A percentile compares a stretch with the other conserved stretches of the same genome.
These are phyloP conservation scores for Arabidopsis hybrid DNA, from an alignment of 441 rosid species.

Conservation along the genomic window DNA sequence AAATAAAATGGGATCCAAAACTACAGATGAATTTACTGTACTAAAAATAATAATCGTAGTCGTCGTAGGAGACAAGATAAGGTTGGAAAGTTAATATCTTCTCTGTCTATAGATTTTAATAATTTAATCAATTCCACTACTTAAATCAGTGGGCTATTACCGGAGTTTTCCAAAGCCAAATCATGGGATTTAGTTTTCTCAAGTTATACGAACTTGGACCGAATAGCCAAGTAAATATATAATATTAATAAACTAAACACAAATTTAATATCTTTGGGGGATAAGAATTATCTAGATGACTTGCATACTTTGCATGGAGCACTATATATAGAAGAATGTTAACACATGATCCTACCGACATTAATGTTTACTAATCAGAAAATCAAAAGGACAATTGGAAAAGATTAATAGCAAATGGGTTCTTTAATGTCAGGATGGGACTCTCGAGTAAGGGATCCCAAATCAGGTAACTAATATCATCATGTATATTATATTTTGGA, in stretches of 20 bases:
- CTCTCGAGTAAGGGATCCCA: constrained; percentile 66
- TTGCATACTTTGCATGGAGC: constrained; percentile 14
- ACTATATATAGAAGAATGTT: constrained; percentile 34
- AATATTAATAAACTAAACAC: background rate
- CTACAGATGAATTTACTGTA: background rate
- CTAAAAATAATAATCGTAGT: background rate
- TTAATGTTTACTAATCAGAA: background rate
- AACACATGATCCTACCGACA: background rate
- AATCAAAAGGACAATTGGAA: background rate
- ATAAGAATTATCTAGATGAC: constrained; percentile 34
- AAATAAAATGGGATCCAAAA: background rate
- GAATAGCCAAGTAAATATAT: background rate
- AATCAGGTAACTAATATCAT: constrained; percentile 49
- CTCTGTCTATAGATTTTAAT: background rate
- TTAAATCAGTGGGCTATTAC: constrained; percentile 45
- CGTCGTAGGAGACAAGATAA: constrained; percentile 8
- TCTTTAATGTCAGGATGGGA: constrained; percentile 96
- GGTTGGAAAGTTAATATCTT: background rate
- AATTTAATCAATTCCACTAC: background rate
- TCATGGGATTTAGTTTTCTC: background rate
- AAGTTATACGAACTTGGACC: constrained; percentile 2
- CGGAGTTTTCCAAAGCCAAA: constrained; percentile 2
- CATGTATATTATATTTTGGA: background rate
- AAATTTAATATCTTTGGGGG: background rate
- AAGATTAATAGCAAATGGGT: constrained; percentile 57